Conservation (phyloP, 1,284 basidiomycete species). For the Leccinum griseonigrum region DNA sequence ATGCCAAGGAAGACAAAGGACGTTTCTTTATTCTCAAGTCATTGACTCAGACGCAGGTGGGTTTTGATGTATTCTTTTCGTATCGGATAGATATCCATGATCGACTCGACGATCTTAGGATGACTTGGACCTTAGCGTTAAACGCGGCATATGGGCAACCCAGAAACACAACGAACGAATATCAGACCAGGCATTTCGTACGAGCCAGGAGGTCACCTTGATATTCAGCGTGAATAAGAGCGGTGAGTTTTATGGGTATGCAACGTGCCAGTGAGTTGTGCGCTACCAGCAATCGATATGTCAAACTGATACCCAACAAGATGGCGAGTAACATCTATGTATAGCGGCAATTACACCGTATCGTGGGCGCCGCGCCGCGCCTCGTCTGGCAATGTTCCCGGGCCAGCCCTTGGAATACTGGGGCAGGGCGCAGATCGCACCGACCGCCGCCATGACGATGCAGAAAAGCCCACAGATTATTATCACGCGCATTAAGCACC, state of each 20-base stretch:
- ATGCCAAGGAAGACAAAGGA: conserved; percentile 46
- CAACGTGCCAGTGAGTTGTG: conserved; percentile 49
- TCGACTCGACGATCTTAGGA: conserved; percentile 43
- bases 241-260: conserved; percentile 88
- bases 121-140: conserved; percentile 84
- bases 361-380: conserved; percentile 55
- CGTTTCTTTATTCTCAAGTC: conserved; percentile 95
- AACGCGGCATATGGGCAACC: conserved; percentile 85
- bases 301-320: conserved; percentile 26
- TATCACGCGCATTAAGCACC: conserved; percentile 42
- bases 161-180: conserved; percentile 91
- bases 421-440: conserved; percentile 12
- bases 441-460: background rate
- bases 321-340: conserved; percentile 59
- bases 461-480: conserved; percentile 1
- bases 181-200: conserved; percentile 88
- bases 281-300: background rate
- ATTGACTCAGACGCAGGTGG: conserved; percentile 71
- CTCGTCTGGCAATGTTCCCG: conserved; percentile 18
- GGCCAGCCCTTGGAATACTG: conserved; percentile 16
- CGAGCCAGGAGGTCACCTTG: conserved; percentile 81
- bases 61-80: conserved; percentile 3
- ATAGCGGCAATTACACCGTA: conserved; percentile 44
- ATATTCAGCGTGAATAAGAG: conserved; percentile 93
- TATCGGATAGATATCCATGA: background rate